Conservation (phyloP, 2,329 filamentous ascomycete species). For the Lithohypha guttulata region DNA sequence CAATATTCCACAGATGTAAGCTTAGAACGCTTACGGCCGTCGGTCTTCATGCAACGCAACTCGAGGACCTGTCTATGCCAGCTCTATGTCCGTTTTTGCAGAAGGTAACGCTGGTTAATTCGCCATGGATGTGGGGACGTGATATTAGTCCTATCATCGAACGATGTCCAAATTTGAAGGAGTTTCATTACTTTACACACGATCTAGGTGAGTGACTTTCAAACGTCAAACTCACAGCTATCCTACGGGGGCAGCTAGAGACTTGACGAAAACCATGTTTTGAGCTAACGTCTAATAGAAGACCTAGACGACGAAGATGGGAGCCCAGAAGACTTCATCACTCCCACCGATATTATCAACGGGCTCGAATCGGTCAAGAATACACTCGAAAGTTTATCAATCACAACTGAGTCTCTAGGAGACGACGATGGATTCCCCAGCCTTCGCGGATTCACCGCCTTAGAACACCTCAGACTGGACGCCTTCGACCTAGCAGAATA, state of each 20-base stretch:
- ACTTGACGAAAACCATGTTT: too few species aligned
- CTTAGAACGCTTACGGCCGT: not conserved
- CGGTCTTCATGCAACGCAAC: not conserved
- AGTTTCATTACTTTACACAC: not conserved
- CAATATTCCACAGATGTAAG: not conserved
- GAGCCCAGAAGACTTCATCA: not conserved
- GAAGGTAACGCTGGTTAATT: not conserved
- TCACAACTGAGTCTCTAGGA: not conserved
- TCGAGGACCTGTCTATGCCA: not conserved
- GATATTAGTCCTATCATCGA: not conserved
- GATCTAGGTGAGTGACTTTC: not conserved
- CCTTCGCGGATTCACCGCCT: not conserved
- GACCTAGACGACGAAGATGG: not conserved
- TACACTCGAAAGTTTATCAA: not conserved
- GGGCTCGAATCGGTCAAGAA: not conserved
- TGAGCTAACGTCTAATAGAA: too few species aligned
- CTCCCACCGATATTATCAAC: not conserved
- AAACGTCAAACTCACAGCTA: too few species aligned
- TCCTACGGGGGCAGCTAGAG: too few species aligned
- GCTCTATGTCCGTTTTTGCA: not conserved
- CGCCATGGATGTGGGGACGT: not conserved
- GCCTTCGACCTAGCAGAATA: not conserved
- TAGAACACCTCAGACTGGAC: not conserved
- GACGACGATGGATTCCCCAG: not conserved
- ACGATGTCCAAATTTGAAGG: not conserved